phyloP scores from a whole-genome alignment of 2,329 filamentous ascomycete species.

The Sclerotinia spermophila region DNA sequence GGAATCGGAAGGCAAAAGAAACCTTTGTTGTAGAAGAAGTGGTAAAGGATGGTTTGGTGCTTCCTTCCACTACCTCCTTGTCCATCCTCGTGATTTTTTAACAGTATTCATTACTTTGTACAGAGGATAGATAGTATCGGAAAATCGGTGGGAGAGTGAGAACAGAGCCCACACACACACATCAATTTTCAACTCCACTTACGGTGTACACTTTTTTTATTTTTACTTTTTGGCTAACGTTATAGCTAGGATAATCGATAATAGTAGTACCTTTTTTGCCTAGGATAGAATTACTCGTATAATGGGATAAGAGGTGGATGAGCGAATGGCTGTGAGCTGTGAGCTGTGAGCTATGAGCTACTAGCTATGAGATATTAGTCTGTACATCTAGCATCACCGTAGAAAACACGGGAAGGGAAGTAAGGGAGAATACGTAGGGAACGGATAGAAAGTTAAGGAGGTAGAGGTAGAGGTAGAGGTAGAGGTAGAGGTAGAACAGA shows the following conservation, averaged over 20 bases:
- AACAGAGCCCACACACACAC: constrained; percentile 1
- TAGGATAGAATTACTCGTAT: not conserved
- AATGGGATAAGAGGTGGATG: not conserved
- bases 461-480: not conserved
- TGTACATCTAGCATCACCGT: not conserved
- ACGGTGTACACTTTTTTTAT: too few species aligned
- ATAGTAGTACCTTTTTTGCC: not conserved
- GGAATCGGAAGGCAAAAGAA: not conserved
- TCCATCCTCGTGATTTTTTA: constrained; percentile 2
- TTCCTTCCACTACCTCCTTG: constrained; percentile 13
- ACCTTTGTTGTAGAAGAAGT: not conserved
- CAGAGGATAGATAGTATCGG: constrained; percentile 11
- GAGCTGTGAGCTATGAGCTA: not conserved
- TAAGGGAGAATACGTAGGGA: not conserved
- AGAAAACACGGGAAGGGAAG: not conserved
- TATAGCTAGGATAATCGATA: not conserved
- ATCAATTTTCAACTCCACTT: constrained; percentile 2
- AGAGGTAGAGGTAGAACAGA: not conserved
- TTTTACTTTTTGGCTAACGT: not conserved
- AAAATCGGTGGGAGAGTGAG: not conserved
- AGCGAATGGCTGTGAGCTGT: not conserved
- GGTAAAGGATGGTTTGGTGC: not conserved
- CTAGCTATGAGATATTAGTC: not conserved
- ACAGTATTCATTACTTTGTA: too few species aligned
- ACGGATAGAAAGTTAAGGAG: not conserved